Base-by-base conservation (phyloP, 768 basidiomycete species). In the Boletus vinaceobasis region DNA sequence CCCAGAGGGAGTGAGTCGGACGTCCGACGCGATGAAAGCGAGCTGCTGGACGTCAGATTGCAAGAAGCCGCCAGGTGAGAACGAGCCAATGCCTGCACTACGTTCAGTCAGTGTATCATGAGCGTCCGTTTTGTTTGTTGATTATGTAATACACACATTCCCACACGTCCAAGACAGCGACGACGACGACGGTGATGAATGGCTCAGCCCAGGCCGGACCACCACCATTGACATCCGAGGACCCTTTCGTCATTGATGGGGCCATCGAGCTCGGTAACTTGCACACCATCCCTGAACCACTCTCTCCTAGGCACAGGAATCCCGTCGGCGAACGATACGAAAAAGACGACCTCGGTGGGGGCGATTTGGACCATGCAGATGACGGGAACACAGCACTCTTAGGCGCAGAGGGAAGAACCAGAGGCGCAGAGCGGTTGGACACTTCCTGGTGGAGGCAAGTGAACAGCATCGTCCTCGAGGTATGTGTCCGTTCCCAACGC, bases 381-480 rank as follows among this genome's bases (percentile, higher is more conserved):
- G 77, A 77, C 5, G 80, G 75, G 1, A 73, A 64, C 33, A 67
- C 65, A 23, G 81, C 80, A 3, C 69, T 88, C 5, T 70, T 87
- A 3, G 71, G 67, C 19, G 59, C 71, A 40, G 65, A 62, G 32
- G 62, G 60, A 27, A 63, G 69, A 39, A 64, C 64, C 7, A 65
- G 65, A n/a, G 68, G 63, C 8, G 62, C 53, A 2, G 67, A 69
- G 47, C 65, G 62, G 43, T 58, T 64, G 45, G 50, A 49, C 57
- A 39, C 49, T 50, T 61, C 48, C 29, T 51, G 77, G 14, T 88
- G 87, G 86, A 64, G 72, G 1, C 84, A 84, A 63, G 74, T 83
- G 10, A 75, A 75, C 60, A 69, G 77, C 36, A 88, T 91, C 48
- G 84, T 90, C 38, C 66, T 87, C 23, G 88, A 92, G 80, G 90